Evolutionary conservation across 2,329 filamentous ascomycete species (phyloP), one percentile per base, ranked within the genome.

Genomic region (Waltergamsia citrina): DNA sequence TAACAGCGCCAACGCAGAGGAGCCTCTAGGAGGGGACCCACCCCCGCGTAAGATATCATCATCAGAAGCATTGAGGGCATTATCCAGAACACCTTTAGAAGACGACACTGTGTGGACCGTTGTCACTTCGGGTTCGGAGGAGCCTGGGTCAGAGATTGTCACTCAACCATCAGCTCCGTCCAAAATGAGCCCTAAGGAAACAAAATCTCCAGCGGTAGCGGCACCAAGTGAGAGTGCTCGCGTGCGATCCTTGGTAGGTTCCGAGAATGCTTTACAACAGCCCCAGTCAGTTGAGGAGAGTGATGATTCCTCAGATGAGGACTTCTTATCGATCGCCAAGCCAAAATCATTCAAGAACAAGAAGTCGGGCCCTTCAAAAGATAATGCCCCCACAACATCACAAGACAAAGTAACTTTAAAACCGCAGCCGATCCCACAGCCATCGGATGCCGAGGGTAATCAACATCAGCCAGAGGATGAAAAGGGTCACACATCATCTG

Each of bases 1-100:
- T 7, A 51, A 50, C 26, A 53, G 53, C 19, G 54, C 60, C 29
- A 53, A 62, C 18, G 59, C 62, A 21, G 58, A 59, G 17, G 58
- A 59, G n/a, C 46, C 54, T 16, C 56, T 52, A 12, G 20, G 18
- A 5, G 21, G 21, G 4, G 16, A 11, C 7, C 50, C 57, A 26
- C 57, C 60, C 18, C 68, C 69, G 3, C 69, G 65, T 43, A 70
- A 71, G 47, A 64, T 73, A 19, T 72, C 69, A 4, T 73, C 71
- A 9, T 71, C 70, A 1, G 69, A 75, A 41, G 63, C 64, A 5
- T 50, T 75, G 25, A 62, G 69, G 37, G 65, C 65, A 4, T 49
- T 75, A 31, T 71, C 71, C 12, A 57, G 69, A 41, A 56, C 53
- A 17, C 69, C 70, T 6, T 46, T 67, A n/a, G 69, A 69, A 34